A percentile compares a stretch with the other conserved stretches of the same genome.
Conservation (phyloP, 2,329 filamentous ascomycete species). For the Orbilia blumenaviensis region DNA sequence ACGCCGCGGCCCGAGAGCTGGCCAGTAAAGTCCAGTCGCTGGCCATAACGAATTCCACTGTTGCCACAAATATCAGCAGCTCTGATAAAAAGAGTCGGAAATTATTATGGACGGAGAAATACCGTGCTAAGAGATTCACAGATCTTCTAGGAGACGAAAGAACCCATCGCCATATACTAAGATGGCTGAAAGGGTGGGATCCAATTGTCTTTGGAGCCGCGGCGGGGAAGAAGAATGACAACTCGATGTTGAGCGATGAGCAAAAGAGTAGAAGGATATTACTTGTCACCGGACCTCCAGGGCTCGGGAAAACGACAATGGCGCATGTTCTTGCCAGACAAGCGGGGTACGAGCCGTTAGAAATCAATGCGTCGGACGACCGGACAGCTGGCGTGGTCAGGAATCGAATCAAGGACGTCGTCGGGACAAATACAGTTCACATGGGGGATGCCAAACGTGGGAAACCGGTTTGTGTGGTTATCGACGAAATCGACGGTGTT, state of each 20-base stretch:
- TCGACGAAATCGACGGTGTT: conserved; percentile 96
- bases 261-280: conserved; percentile 85
- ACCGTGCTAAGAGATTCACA: conserved; percentile 88
- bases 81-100: conserved; percentile 60
- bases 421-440: conserved; percentile 94
- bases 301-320: conserved; percentile 92
- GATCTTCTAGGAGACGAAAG: conserved; percentile 94
- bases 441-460: conserved; percentile 73
- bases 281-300: conserved; percentile 88
- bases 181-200: conserved; percentile 96
- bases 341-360: conserved; percentile 93
- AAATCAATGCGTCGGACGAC: conserved; percentile 98
- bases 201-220: conserved; percentile 83
- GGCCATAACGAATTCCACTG: conserved; percentile 58
- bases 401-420: conserved; percentile 85
- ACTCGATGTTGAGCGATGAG: conserved; percentile 70
- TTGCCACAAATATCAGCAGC: conserved; percentile 1
- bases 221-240: conserved; percentile 62
- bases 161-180: conserved; percentile 86
- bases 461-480: conserved; percentile 88
- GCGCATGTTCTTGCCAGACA: conserved; percentile 95
- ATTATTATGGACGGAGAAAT: conserved; percentile 95
- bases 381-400: conserved; percentile 88
- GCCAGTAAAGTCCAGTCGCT: conserved; percentile 58
- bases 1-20: conserved; percentile 54